Evolutionary conservation across 2,329 filamentous ascomycete genomes (phyloP).

Genomic region (Seiridium cupressi): DNA sequence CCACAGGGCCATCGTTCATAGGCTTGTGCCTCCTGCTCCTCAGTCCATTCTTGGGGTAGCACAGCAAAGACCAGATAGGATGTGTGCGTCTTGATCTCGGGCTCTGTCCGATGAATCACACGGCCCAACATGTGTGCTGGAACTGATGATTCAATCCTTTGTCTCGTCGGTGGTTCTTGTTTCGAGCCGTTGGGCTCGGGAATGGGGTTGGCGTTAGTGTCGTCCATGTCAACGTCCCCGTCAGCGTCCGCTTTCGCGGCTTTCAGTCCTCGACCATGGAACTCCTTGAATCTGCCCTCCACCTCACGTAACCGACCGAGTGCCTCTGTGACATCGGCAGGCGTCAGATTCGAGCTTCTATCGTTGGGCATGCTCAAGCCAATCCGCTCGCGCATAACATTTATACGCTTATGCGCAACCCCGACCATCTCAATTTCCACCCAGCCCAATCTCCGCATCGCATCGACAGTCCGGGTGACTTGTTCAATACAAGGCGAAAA

Average conservation of each 20-base stretch:
- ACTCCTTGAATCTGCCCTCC: constrained; percentile 66
- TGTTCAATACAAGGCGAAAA: constrained; percentile 98
- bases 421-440: constrained; percentile 92
- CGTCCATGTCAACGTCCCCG: constrained; percentile 42
- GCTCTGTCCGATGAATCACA: constrained; percentile 76
- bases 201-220: constrained; percentile 26
- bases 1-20: constrained; percentile 63
- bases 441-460: constrained; percentile 81
- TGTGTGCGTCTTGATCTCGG: constrained; percentile 92
- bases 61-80: constrained; percentile 95
- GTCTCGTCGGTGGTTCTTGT: constrained; percentile 25
- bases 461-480: constrained; percentile 80
- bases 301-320: constrained; percentile 70
- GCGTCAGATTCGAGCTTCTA: constrained; percentile 67
- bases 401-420: constrained; percentile 74
- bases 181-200: constrained; percentile 27
- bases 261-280: constrained; percentile 43
- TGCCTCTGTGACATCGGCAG: constrained; percentile 77
- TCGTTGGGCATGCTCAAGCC: constrained; percentile 66
- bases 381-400: constrained; percentile 78
- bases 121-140: constrained; percentile 74
- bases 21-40: constrained; percentile 73
- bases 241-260: constrained; percentile 27
- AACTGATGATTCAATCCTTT: constrained; percentile 22
- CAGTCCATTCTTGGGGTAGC: constrained; percentile 81